Base-by-base conservation (phyloP, 345 rosid species). In the Excoecaria cochinchinensis region DNA sequence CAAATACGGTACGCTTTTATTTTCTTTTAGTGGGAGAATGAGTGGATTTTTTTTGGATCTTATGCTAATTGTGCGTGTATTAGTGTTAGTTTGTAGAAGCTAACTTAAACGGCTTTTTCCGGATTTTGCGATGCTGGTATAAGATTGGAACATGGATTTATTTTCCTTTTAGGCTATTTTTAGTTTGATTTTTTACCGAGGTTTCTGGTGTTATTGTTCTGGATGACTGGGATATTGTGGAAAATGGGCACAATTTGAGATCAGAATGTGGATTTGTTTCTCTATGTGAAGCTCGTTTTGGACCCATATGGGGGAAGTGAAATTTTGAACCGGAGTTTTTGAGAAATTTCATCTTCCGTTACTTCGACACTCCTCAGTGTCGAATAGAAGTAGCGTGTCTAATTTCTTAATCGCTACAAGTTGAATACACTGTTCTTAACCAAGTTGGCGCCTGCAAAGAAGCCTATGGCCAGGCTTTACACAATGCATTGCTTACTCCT, bases 1-100 rank as follows among this genome's bases (percentile, higher is more conserved):
- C 97, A 15, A 92, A 91, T 84, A 86, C 93, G 98, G 98, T 94
- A 85, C 73, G 62, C 53, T 4, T 19, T 42, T 19, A 38, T 73
- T 17, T 69, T 71, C 51, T 74, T 70, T 72, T 68, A 6, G 17
- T 62, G 50, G 67, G 64, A 55, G 24, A 42, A n/a, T 72, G 76
- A 52, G 58, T 4, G 21, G 73, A 69, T 22, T n/a, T 5, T 10
- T n/a, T 55, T 46, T 56, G 48, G 71, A 77, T 72, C 51, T 63
- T 47, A 44, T 24, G 4, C 4, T 65, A 42, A 16, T 13, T 62
- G 4, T 62, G 65, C 38, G 40, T 65, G 50, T 65, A 15, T 31
- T 31, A 44, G n/a, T n/a, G 47, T 67, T 67, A 44, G 53, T 31
- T 4, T 67, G 22, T 67, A 21, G 46, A 46, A 46, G 24, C 25